Evolutionary conservation across 1,284 basidiomycete species (phyloP).

Genomic region (Somion occarium): DNA sequence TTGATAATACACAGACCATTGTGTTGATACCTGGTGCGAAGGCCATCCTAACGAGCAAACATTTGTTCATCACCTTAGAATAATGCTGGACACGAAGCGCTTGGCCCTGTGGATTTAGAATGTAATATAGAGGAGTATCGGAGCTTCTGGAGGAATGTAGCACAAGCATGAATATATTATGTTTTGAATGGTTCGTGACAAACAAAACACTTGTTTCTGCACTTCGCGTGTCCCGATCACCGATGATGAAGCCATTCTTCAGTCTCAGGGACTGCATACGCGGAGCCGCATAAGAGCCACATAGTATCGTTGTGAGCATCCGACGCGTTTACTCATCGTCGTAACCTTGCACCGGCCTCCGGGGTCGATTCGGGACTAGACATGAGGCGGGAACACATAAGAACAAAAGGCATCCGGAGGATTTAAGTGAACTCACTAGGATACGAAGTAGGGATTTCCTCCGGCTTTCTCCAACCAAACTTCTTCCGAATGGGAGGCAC

Average conservation of each 20-base stretch:
- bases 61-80: constrained; percentile 65
- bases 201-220: not conserved
- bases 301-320: too few relatives aligned
- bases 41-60: constrained; percentile 64
- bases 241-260: too few relatives aligned
- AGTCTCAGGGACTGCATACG: too few relatives aligned
- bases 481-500: constrained; percentile 78
- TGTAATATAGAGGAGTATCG: not conserved
- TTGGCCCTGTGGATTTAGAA: not conserved
- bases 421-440: constrained; percentile 59
- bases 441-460: constrained; percentile 79
- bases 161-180: not conserved
- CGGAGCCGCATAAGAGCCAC: too few relatives aligned
- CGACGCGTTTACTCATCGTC: constrained; percentile 34
- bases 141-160: not conserved
- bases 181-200: not conserved
- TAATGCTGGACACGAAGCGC: constrained; percentile 10
- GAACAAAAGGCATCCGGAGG: constrained; percentile 6
- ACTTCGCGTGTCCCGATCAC: too few relatives aligned
- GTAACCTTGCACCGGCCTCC: constrained; percentile 45
- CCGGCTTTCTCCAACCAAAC: constrained; percentile 71
- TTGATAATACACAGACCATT: constrained; percentile 92
- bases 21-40: constrained; percentile 70
- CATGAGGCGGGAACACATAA: not conserved
- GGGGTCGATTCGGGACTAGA: constrained; percentile 45